A percentile compares a stretch with the other conserved stretches of the same genome.
Evolutionary conservation across 2,329 filamentous ascomycete genomes (phyloP).

Genomic region (Pleurostoma richardsiae): DNA sequence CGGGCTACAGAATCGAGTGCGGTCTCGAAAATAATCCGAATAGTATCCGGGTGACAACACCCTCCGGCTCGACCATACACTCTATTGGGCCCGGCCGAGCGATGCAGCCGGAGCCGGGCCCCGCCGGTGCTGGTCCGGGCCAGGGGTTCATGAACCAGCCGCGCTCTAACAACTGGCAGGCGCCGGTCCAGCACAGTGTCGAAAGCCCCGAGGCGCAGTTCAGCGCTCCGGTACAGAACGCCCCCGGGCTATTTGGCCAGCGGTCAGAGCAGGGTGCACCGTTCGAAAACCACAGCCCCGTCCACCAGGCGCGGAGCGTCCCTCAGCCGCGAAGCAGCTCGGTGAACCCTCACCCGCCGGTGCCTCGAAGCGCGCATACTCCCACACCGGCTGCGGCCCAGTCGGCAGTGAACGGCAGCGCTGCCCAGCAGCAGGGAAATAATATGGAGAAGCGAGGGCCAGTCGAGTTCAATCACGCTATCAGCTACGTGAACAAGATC

Average conservation of each 20-base stretch:
- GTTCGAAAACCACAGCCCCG: slow-evolving; percentile 22
- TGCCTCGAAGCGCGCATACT: slow-evolving; percentile 50
- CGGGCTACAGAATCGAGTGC: slow-evolving; percentile 94
- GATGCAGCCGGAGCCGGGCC: slow-evolving; percentile 37
- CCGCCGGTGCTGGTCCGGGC: slow-evolving; percentile 26
- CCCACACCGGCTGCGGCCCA: slow-evolving; percentile 53
- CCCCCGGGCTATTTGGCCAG: slow-evolving; percentile 41
- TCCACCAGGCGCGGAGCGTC: slow-evolving; percentile 20
- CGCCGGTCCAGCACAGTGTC: slow-evolving; percentile 50
- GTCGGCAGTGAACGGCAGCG: slow-evolving; percentile 56
- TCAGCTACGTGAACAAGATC: slow-evolving; percentile 99
- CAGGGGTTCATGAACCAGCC: slow-evolving; percentile 42
- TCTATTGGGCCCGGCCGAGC: slow-evolving; percentile 61
- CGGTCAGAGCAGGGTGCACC: slow-evolving; percentile 19
- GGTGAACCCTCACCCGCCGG: slow-evolving; percentile 35
- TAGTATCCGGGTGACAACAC: slow-evolving; percentile 92
- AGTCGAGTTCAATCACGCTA: slow-evolving; percentile 98
- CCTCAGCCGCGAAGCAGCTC: slow-evolving; percentile 26
- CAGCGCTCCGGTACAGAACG: slow-evolving; percentile 50
- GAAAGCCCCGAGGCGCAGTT: slow-evolving; percentile 61
- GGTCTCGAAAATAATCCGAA: slow-evolving; percentile 91
- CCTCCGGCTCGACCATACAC: slow-evolving; percentile 93
- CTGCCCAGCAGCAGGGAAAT: slow-evolving; percentile 45
- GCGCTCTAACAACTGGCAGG: slow-evolving; percentile 48
- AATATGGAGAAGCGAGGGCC: slow-evolving; percentile 81